Evolutionary conservation across 108 stramenopile species (phyloP).

Genomic region (Pelagomonas calceolata): DNA sequence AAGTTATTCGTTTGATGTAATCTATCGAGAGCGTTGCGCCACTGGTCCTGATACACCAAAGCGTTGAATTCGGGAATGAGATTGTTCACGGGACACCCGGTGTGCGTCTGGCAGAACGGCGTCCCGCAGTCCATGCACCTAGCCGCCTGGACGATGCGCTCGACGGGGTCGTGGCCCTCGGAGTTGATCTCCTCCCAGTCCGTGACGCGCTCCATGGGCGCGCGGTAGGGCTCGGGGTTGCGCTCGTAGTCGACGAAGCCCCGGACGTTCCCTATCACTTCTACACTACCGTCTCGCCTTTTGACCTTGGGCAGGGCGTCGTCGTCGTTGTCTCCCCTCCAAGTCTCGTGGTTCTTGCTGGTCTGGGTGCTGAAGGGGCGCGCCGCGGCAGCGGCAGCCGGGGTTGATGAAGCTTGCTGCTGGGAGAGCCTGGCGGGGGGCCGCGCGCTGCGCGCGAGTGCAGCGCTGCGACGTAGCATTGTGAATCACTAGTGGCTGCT

Average conservation of each 20-base stretch:
- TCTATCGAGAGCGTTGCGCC: conserved; percentile 81
- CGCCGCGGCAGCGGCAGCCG: too few species aligned
- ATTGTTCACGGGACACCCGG: conserved; percentile 92
- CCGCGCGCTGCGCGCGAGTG: too few species aligned
- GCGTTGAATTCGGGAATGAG: conserved; percentile 97
- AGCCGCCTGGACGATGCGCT: conserved; percentile 81
- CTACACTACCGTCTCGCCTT: conserved; percentile 72
- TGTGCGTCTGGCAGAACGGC: conserved; percentile 92
- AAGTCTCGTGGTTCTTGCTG: conserved; percentile 57
- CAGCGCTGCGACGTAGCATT: too few species aligned
- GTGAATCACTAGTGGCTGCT: too few species aligned
- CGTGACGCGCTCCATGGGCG: conserved; percentile 68
- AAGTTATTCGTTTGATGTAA: conserved; percentile 95
- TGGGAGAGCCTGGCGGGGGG: too few species aligned
- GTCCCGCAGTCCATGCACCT: conserved; percentile 98
- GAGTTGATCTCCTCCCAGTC: conserved; percentile 95
- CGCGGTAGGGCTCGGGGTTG: conserved; percentile 89
- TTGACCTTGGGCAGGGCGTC: conserved; percentile 87
- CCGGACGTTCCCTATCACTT: conserved; percentile 73
- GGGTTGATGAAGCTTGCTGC: too few species aligned
- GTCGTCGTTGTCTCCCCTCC: conserved; percentile 76
- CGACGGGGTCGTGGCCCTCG: conserved; percentile 67
- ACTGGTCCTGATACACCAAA: conserved; percentile 84
- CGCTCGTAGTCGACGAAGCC: conserved; percentile 91
- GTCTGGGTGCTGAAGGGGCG: too few species aligned